These are phyloP conservation scores for Rhododendron kiyosumense DNA, from an alignment of 148 eudicot genomes.

Conservation along the genomic window DNA sequence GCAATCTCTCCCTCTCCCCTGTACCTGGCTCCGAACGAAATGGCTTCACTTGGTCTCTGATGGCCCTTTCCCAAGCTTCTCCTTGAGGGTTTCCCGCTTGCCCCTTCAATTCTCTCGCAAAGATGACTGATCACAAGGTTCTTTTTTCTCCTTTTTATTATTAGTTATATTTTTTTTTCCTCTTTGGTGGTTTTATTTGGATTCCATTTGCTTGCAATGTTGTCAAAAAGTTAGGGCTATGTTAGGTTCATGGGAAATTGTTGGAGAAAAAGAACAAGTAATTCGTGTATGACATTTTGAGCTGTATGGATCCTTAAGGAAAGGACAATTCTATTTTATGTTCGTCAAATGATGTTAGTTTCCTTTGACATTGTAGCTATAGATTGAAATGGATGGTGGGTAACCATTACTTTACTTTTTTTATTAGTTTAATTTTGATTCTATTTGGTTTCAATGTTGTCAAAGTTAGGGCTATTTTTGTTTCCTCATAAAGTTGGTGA, in stretches of 20 bases:
- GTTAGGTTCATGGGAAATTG: background rate
- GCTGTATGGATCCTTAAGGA: background rate
- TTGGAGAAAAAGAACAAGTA: background rate
- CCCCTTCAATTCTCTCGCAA: constrained; percentile 3
- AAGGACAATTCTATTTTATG: background rate
- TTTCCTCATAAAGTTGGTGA: background rate
- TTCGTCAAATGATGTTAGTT: background rate
- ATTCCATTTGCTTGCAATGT: background rate
- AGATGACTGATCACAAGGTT: constrained; percentile 24
- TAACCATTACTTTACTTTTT: background rate
- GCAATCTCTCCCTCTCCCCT: background rate
- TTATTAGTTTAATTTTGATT: background rate
- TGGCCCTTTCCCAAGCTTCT: constrained; percentile 7
- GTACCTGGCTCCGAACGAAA: constrained; percentile 4
- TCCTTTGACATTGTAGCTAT: background rate
- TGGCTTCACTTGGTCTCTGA: constrained; percentile 10
- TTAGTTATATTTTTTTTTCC: background rate
- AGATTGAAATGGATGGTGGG: background rate
- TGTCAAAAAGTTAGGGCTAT: background rate
- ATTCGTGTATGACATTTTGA: background rate
- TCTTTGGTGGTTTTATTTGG: background rate
- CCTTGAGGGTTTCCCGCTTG: constrained; percentile 2
- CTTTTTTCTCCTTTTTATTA: background rate
- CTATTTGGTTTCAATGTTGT: background rate
- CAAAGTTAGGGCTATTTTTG: background rate